Evolutionary conservation across 1,284 basidiomycete genomes (phyloP), one percentile per base, ranked within the genome.

Genomic region (Sporisorium sorghi): DNA sequence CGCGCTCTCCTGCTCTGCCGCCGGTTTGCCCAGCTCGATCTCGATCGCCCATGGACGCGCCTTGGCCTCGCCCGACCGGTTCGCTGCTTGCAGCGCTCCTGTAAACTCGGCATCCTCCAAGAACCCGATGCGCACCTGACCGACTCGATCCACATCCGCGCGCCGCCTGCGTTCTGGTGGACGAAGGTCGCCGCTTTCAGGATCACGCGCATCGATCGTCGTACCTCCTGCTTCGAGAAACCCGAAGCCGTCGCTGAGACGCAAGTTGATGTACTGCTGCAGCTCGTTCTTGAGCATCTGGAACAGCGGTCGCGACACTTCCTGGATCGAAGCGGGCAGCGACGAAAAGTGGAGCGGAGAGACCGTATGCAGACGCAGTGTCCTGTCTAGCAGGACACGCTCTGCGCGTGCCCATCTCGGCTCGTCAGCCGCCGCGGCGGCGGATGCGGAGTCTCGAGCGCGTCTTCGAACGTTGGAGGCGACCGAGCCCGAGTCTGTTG

Each of bases 21-120:
- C 65, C 8, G 71, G 71, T 42, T 69, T 68, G 14, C 73, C 73
- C 15, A 75, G 57, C 48, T 75, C 73, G 49, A 75, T 67, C 49
- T 75, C 67, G 49, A 75, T 75, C 0, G 49, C 63, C 73, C 73
- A 75, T 3, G 68, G 53, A 26, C 56, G 54, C 26, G 66, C 58
- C 35, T 51, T 59, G 7, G 55, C 46, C 42, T 66, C 67, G 6
- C 53, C 64, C 3, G 46, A n/a, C 7, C n/a, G 19, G 15, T 64
- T 69, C 2, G 23, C 7, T 10, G 35, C 49, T 32, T 71, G 63
- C 37, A 75, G 30, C 5, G 63, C 56, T 17, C 23, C 21, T 1
- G 43, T 47, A 40, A 71, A 75, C 15, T 67, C 68, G 21, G 50
- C 24, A 28, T 75, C 73, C 9, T 71, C 53, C 19, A 75, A 21